phyloP scores from a whole-genome alignment of 805 yeast genomes.

The Starmerella scarabaei region DNA sequence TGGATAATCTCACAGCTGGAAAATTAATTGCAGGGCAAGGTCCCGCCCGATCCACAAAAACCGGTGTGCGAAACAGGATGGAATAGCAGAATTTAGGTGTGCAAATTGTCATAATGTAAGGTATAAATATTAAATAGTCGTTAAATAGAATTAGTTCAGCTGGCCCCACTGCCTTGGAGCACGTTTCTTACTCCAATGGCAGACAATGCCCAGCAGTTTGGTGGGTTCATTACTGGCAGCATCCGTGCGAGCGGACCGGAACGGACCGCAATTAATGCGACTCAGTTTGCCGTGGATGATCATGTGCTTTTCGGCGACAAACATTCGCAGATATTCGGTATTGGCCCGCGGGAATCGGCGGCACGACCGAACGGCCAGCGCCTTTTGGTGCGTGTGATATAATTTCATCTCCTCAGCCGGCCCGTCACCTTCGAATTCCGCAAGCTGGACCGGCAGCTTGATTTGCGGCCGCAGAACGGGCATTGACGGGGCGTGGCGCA shows the following conservation, averaged over 20 bases:
- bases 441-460: not conserved
- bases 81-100: not conserved
- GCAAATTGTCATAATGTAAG: not conserved
- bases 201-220: not conserved
- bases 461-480: not conserved
- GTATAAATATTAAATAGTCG: not conserved
- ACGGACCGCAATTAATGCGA: not conserved
- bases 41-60: not conserved
- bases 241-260: conserved; percentile 1
- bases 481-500: not conserved
- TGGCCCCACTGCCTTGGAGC: not conserved
- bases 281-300: conserved; percentile 2
- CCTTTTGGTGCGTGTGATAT: not conserved
- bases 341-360: conserved; percentile 2
- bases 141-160: not conserved
- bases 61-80: not conserved
- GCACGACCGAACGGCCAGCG: not conserved
- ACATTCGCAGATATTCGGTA: conserved; percentile 4
- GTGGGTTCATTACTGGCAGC: not conserved
- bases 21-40: not conserved
- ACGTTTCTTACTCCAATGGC: not conserved
- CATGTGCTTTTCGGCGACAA: conserved; percentile 9
- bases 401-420: not conserved
- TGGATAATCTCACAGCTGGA: too few species aligned
- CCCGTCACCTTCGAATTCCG: not conserved